Evolutionary conservation across 2,329 filamentous ascomycete genomes (phyloP), one percentile per base, ranked within the genome.

Genomic region (Tolypocladium tundrense): DNA sequence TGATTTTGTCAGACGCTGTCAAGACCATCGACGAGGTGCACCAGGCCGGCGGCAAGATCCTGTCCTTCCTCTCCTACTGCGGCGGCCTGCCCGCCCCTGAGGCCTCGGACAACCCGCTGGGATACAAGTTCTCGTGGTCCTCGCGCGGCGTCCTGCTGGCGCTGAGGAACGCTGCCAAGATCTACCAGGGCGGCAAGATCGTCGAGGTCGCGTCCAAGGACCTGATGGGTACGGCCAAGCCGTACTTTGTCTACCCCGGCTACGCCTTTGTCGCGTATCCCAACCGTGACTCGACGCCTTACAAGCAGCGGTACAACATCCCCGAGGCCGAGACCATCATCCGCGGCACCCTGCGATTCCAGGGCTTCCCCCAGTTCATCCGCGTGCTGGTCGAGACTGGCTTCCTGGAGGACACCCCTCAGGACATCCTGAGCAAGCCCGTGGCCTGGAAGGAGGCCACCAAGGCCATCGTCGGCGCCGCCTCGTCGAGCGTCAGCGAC

Each of bases 251-350:
- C 78, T 95, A 91, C 78, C 88, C 89, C 41, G 69, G 90, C 60
- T 97, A 86, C 72, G 87, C 88, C 55, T 93, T 96, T 67, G 91
- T 97, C 65, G 91, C 88, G 48, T 97, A 97, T 77, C 88, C 89
- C 59, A 97, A 97, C 84, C 82, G 92, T 66, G 92, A 97, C 76
- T 92, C 87, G 24, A 94, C 90, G 19, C 80, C 83, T 10, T 97
- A 94, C 84, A 87, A 85, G 70, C 87, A 96, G 80, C 85, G 90
- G 62, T 97, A 97, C 82, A 76, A 84, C 74, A 97, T 97, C 69
- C 91, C 92, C 55, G 93, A 97, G 78, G 91, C 90, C 16, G 88
- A 96, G 74, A 96, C 90, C 55, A 84, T 97, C 67, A 79, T 96
- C 71, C 83, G 91, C 55, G 90, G 73, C 61, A 95, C 91, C 37